Base-by-base conservation (phyloP, 1,284 basidiomycete species). In the Malassezia cuniculi region DNA sequence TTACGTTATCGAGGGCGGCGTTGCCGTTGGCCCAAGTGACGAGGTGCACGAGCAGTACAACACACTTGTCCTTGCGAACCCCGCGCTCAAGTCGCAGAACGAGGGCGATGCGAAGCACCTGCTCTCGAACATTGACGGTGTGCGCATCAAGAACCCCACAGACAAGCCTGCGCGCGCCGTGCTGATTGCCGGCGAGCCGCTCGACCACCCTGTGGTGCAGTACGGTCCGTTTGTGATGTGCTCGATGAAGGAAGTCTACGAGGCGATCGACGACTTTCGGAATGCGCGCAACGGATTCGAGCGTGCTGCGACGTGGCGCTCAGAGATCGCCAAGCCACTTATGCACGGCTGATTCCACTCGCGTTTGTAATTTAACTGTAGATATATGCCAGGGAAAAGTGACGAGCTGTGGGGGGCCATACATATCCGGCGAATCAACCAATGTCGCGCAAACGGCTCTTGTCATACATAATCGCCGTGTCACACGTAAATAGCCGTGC, bases 181-280 rank as follows among this genome's bases (percentile, higher is more conserved):
- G 18, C 41, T 57, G 74, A 74, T 82, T 42, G 80, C 87, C 5
- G 89, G 83, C 7, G 80, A 90, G 68, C 85, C 89, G 9, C 74
- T 97, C 5, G 77, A 87, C 50, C 87, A 95, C 68, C 73, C 76
- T 0, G 82, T 93, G 3, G 74, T 84, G 39, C 86, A 90, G 63
- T 80, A 86, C 54, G 84, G 84, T 0, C 70, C 71, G 5, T 72
- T 73, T 47, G 87, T 90, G 9, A 80, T 87, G 76, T 85, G 80
- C 6, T 77, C 73, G 3, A 71, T 72, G 11, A 76, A 81, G 48
- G 86, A 87, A 54, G 84, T 90, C 22, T 76, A 81, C 58, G 73
- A 82, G 62, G 84, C 87, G 0, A 68, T 94, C 41, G 58, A 77
- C 29, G 89, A 94, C 63, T 93, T 79, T 78, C 81, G 80, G 70